A percentile compares a stretch with the other conserved stretches of the same genome.
These are phyloP conservation scores for Bipolaris zeicola DNA, from an alignment of 2,329 filamentous ascomycete genomes.

Conservation along the genomic window DNA sequence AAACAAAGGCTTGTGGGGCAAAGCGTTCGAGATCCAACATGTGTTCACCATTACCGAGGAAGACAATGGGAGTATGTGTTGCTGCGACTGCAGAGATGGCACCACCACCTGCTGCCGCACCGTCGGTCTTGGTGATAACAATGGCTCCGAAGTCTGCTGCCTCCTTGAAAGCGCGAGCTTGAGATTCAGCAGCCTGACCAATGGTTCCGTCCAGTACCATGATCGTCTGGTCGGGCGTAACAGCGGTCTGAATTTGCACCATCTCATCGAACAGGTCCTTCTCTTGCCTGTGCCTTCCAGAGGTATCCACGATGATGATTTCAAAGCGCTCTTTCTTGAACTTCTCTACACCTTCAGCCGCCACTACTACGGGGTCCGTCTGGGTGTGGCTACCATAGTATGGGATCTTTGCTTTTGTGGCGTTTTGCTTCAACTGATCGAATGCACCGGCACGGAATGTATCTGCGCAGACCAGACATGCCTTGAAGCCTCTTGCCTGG, in stretches of 20 bases:
- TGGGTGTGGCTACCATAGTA: conserved; percentile 98
- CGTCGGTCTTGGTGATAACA: conserved; percentile 98
- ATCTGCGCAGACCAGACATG: conserved; percentile 94
- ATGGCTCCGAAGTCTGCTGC: conserved; percentile 97
- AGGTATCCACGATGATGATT: conserved; percentile 98
- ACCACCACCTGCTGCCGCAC: conserved; percentile 92
- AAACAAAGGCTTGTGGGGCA: conserved; percentile 88
- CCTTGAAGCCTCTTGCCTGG: conserved; percentile 88
- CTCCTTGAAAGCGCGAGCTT: conserved; percentile 96
- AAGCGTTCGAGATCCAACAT: conserved; percentile 95
- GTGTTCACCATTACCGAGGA: conserved; percentile 96
- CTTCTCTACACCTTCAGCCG: conserved; percentile 94
- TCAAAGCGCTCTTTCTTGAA: conserved; percentile 99
- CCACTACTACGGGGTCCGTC: conserved; percentile 92
- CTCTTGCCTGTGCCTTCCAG: conserved; percentile 92
- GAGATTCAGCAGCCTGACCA: conserved; percentile 91
- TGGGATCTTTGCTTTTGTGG: conserved; percentile 97
- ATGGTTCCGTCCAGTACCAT: conserved; percentile 98
- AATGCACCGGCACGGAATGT: conserved; percentile 98
- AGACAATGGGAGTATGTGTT: conserved; percentile 95
- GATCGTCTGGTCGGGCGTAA: conserved; percentile 93
- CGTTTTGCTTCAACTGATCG: conserved; percentile 98
- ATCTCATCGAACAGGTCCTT: conserved; percentile 96
- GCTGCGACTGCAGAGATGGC: conserved; percentile 97
- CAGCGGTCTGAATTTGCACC: conserved; percentile 91